Conservation (phyloP, 805 yeast genomes). For the Saccharomyces paradoxus region DNA sequence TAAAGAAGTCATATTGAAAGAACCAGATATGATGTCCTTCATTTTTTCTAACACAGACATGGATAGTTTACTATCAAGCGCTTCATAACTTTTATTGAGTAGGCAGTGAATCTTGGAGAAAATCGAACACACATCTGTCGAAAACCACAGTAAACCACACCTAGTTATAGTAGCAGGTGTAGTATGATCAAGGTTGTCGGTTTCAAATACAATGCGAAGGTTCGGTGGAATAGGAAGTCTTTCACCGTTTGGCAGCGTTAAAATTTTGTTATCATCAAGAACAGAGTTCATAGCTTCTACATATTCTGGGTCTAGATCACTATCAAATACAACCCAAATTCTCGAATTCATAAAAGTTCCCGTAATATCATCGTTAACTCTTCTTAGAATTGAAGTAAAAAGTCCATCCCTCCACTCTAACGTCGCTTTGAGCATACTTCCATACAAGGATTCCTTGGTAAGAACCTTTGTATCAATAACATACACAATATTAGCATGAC, state of each 20-base stretch:
- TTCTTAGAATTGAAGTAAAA: constrained; percentile 59
- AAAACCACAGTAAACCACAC: constrained; percentile 82
- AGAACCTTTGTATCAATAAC: constrained; percentile 71
- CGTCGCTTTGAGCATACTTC: constrained; percentile 63
- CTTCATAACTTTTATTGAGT: neutral
- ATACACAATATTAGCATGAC: constrained; percentile 33
- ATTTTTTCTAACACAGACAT: neutral
- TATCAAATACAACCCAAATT: constrained; percentile 81
- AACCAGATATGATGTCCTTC: neutral
- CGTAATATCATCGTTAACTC: constrained; percentile 29
- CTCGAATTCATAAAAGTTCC: constrained; percentile 37
- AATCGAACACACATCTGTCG: constrained; percentile 11
- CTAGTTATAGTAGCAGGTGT: constrained; percentile 91
- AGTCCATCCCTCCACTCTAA: constrained; percentile 92
- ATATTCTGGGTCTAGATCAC: constrained; percentile 92
- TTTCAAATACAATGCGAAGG: constrained; percentile 68
- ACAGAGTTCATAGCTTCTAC: constrained; percentile 86
- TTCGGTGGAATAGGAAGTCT: constrained; percentile 59
- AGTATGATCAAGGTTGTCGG: constrained; percentile 52
- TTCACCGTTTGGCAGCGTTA: constrained; percentile 88
- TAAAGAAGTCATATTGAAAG: neutral
- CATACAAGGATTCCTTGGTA: constrained; percentile 58
- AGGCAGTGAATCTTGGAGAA: neutral
- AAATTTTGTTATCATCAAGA: constrained; percentile 72
- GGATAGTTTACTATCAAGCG: neutral